Base-by-base conservation (phyloP, 495 filamentous ascomycete genomes). In the Staphylotrichum tortipilum region DNA sequence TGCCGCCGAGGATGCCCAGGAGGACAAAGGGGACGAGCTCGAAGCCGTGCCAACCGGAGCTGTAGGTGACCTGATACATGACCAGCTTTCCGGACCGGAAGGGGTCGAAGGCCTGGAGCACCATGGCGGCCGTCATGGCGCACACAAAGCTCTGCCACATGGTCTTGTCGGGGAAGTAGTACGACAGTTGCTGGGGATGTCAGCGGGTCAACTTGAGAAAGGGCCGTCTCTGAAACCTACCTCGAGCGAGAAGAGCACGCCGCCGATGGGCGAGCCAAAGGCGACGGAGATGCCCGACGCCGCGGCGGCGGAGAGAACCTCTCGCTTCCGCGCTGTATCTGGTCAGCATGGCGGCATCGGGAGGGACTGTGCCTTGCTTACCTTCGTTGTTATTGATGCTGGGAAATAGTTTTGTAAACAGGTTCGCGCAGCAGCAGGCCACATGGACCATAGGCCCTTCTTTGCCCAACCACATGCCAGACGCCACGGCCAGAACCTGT, bases 91-190 rank as follows among this genome's bases (percentile, higher is more conserved):
- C 92, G 3, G 91, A 95, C 34, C 92, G 79, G 65, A 97, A 97
- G 11, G 92, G 92, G 61, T 98, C 90, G 47, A 95, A 78, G 24
- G 87, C 87, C 64, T 98, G 91, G 23, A 98, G 68, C 14, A 88
- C 88, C 8, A 97, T 88, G 14, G 94, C 90, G 14, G 92, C 92
- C 10, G 95, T 85, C 90, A 97, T 97, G 59, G 92, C 92, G 58
- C 91, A 95, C 15, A 98, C 92, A 68, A 98, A 97, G 62, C 88
- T 94, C 62, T 96, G 91, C 92, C 92, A 98, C 92, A 98, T 98
- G 1, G 92, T 95, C 64, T 96, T 97, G 61, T 98, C 92, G 1
- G 92, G 92, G 55, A 98, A 98, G 65, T 97, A 98, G 69, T 97
- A 98, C 2, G 89, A 94, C 11, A 98, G 70, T 76, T 96, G 91